phyloP scores from a whole-genome alignment of 1,139 yeast species.

The Zygoascus sp. region DNA sequence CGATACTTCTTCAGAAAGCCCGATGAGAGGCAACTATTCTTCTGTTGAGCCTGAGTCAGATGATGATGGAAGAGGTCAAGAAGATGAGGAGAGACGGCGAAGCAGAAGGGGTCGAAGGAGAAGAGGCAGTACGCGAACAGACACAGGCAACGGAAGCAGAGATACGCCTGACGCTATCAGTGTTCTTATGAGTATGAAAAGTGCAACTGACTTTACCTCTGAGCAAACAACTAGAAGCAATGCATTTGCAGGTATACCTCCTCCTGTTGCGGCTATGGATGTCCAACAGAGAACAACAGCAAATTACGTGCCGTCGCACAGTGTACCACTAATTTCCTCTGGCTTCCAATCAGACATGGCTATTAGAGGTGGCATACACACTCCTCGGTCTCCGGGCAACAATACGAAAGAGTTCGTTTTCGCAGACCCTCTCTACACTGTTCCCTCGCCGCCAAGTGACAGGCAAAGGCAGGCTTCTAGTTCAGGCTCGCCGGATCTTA shows the following conservation, averaged over 20 bases:
- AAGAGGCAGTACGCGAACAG: neutral
- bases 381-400: neutral
- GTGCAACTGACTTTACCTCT: neutral
- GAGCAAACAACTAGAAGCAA: neutral
- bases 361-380: neutral
- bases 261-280: too few species aligned
- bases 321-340: neutral
- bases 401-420: neutral
- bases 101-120: neutral
- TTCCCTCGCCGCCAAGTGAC: neutral
- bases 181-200: conserved; percentile 6
- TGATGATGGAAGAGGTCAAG: neutral
- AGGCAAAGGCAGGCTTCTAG: neutral
- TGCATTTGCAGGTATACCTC: neutral
- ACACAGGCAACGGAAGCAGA: neutral
- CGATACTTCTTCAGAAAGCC: neutral
- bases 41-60: neutral
- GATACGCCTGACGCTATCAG: conserved; percentile 7
- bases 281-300: too few species aligned
- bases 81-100: neutral
- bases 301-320: too few species aligned
- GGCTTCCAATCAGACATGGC: neutral
- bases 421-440: neutral
- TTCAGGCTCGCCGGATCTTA: neutral
- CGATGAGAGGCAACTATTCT: neutral